A percentile compares a stretch with the other conserved stretches of the same genome.
phyloP scores from a whole-genome alignment of 2,329 filamentous ascomycete genomes.

The Beauveria scarabaeidicola region DNA sequence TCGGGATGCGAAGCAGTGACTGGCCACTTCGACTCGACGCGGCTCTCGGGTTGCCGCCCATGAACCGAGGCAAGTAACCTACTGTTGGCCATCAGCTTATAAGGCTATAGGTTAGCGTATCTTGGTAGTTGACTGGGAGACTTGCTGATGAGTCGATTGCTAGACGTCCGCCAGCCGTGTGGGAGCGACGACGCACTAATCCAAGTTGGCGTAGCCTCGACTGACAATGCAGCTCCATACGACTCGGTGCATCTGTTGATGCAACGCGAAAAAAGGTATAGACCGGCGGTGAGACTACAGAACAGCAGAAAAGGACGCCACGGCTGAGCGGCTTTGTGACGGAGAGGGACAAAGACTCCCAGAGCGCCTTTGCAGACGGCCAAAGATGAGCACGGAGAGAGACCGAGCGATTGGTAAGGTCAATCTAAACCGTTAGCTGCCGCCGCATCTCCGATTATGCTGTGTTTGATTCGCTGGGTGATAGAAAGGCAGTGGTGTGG shows the following conservation, averaged over 20 bases:
- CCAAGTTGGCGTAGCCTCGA: constrained; percentile 1
- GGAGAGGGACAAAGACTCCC: background rate
- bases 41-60: background rate
- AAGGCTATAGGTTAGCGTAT: background rate
- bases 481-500: background rate
- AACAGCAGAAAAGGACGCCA: background rate
- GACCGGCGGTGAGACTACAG: background rate
- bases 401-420: constrained; percentile 9
- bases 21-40: background rate
- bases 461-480: background rate
- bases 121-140: background rate
- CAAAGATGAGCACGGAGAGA: constrained; percentile 4
- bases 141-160: background rate
- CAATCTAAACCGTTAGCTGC: constrained; percentile 5
- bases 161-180: background rate
- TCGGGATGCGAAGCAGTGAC: background rate
- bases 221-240: constrained; percentile 1
- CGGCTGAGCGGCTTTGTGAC: constrained; percentile 7
- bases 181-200: background rate
- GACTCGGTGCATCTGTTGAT: background rate
- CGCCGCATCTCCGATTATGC: constrained; percentile 7
- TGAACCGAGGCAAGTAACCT: background rate
- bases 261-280: background rate
- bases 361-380: background rate
- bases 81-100: background rate